phyloP scores from a whole-genome alignment of 2,329 filamentous ascomycete species.

The Cladosporium sp. region DNA sequence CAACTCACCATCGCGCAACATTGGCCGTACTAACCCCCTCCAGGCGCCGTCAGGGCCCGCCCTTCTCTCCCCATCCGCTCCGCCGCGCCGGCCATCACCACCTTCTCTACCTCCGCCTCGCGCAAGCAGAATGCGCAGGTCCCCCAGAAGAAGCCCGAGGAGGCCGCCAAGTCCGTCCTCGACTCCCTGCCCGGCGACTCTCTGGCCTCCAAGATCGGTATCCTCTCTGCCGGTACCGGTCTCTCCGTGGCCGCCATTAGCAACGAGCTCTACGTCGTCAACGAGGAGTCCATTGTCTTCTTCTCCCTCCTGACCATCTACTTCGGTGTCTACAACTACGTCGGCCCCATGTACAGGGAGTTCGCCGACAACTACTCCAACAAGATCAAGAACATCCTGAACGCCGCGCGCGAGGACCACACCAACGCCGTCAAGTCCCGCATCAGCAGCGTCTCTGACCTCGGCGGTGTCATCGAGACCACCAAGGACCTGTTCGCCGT shows the following conservation, averaged over 20 bases:
- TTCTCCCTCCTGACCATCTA: conserved; percentile 92
- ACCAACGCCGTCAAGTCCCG: conserved; percentile 90
- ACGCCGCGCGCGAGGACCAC: conserved; percentile 90
- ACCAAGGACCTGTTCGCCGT: conserved; percentile 97
- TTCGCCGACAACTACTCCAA: conserved; percentile 86
- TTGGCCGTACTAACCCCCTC: conserved; percentile 27
- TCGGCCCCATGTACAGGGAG: conserved; percentile 83
- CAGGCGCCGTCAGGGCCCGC: conserved; percentile 76
- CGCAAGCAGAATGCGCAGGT: conserved; percentile 62
- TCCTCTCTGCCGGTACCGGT: conserved; percentile 88
- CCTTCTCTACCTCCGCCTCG: conserved; percentile 60
- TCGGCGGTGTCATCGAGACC: conserved; percentile 88
- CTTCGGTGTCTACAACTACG: conserved; percentile 86
- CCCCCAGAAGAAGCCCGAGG: conserved; percentile 84
- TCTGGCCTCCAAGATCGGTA: conserved; percentile 91
- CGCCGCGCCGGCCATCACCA: conserved; percentile 68
- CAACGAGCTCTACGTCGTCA: conserved; percentile 99
- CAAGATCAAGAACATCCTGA: conserved; percentile 93
- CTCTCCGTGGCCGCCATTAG: conserved; percentile 91
- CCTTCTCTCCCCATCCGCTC: conserved; percentile 66
- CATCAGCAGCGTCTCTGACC: conserved; percentile 91
- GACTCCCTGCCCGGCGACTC: conserved; percentile 89
- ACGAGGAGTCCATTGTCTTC: conserved; percentile 95
- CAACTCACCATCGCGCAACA: neutral
- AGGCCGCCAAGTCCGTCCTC: conserved; percentile 93